Evolutionary conservation across 2,329 filamentous ascomycete genomes (phyloP).

Genomic region (Fusarium palustre): DNA sequence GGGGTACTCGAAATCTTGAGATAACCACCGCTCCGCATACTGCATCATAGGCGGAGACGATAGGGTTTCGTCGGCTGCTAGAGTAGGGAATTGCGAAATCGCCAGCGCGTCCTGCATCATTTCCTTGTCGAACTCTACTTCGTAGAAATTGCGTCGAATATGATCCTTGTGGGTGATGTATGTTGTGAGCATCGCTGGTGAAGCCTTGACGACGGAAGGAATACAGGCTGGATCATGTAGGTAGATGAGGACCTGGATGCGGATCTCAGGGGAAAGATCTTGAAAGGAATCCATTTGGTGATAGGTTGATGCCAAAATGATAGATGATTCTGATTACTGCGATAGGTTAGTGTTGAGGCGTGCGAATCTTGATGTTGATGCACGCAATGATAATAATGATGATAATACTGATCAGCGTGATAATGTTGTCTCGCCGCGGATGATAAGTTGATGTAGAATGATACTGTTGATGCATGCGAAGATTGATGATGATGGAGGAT

Average conservation of each 20-base stretch:
- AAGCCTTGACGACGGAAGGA: background rate
- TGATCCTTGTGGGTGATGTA: background rate
- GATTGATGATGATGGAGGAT: too few relatives aligned
- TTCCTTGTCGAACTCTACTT: background rate
- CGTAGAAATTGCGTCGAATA: background rate
- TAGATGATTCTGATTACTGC: too few relatives aligned
- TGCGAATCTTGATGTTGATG: too few relatives aligned
- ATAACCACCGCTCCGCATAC: background rate
- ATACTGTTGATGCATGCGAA: too few relatives aligned
- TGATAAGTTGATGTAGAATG: too few relatives aligned
- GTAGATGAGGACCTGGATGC: background rate
- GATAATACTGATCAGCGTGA: too few relatives aligned
- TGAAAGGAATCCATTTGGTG: background rate
- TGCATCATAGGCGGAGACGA: background rate
- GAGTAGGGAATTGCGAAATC: background rate
- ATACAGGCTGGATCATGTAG: background rate
- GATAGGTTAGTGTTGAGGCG: too few relatives aligned
- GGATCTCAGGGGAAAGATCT: background rate
- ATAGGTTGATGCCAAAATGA: too few relatives aligned
- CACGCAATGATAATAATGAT: too few relatives aligned
- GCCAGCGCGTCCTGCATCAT: background rate
- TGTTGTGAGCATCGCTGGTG: background rate
- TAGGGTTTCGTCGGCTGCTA: rapidly evolving
- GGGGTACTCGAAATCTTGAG: background rate
- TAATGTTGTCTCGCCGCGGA: too few relatives aligned